Conservation (phyloP, 176 grass and related monocot species). For the Oryza glaberrima region DNA sequence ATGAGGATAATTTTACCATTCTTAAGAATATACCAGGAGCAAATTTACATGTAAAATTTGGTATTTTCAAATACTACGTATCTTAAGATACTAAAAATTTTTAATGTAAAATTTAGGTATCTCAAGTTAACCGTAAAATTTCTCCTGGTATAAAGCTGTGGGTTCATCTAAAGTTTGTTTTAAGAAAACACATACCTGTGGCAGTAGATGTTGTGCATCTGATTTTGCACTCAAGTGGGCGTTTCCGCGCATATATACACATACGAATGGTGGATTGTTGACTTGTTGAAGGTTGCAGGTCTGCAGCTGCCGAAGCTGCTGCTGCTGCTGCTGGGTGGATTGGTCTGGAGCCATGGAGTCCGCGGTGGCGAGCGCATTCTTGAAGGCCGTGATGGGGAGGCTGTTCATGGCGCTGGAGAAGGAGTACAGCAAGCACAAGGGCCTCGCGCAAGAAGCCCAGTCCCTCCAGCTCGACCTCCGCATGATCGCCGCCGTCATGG, state of each 20-base stretch:
- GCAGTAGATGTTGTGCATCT: not conserved
- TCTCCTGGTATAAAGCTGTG: no score
- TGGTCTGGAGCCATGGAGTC: conserved; percentile 33
- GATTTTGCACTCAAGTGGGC: not conserved
- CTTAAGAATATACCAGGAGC: no score
- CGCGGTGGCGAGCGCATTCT: conserved; percentile 29
- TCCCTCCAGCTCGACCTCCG: conserved; percentile 42
- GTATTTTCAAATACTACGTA: no score
- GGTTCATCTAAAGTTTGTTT: no score
- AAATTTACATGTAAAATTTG: no score
- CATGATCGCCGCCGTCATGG: conserved; percentile 49
- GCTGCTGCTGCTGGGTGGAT: no score
- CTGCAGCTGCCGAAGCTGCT: not conserved
- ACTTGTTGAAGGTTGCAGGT: not conserved
- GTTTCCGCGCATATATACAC: not conserved
- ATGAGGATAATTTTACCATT: no score
- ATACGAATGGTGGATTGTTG: not conserved
- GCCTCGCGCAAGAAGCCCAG: not conserved
- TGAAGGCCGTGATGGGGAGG: conserved; percentile 37
- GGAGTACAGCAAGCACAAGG: conserved; percentile 48
- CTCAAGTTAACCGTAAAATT: no score
- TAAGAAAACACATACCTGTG: no score
- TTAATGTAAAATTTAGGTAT: no score
- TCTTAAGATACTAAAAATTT: no score
- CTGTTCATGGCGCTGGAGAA: conserved; percentile 45